A percentile compares a stretch with the other conserved stretches of the same genome.
Evolutionary conservation across 441 rosid species (phyloP).

Genomic region (Capsella rubella): DNA sequence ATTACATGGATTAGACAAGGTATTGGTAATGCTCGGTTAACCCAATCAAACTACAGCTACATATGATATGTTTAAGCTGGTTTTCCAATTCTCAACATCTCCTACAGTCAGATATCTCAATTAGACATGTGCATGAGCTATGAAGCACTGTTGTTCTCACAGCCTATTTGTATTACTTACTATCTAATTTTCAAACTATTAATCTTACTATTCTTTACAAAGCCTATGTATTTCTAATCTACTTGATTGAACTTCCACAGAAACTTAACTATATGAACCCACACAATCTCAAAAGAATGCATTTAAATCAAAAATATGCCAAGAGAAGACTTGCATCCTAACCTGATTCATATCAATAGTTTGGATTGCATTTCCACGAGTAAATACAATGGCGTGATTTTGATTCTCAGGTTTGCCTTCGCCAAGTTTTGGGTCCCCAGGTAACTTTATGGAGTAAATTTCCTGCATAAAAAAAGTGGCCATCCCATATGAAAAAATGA

Average conservation of each 20-base stretch:
- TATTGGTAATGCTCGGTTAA: conserved; percentile 15
- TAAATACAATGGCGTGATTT: conserved; percentile 95
- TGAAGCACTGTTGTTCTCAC: conserved; percentile 18
- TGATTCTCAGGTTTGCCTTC: conserved; percentile 99
- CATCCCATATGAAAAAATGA: conserved; percentile 5
- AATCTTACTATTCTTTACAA: conserved; percentile 18
- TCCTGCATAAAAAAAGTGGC: conserved; percentile 60
- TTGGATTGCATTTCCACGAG: conserved; percentile 98
- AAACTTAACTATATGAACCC: conserved; percentile 33
- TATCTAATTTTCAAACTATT: background rate
- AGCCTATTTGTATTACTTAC: background rate
- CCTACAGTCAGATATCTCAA: conserved; percentile 1
- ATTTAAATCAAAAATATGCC: conserved; percentile 13
- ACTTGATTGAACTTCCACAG: conserved; percentile 6
- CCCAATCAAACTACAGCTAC: conserved; percentile 19
- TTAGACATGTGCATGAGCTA: background rate
- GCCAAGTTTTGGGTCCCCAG: conserved; percentile 98
- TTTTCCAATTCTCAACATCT: background rate
- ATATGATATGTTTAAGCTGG: conserved; percentile 10
- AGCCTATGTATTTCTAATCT: conserved; percentile 19
- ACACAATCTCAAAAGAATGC: conserved; percentile 19
- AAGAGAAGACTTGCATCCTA: conserved; percentile 28
- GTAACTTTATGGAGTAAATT: conserved; percentile 90
- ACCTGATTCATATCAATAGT: conserved; percentile 99
- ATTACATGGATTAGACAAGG: conserved; percentile 3